These are phyloP conservation scores for Alloascoidea africana DNA, from an alignment of 805 yeast species.

Conservation along the genomic window DNA sequence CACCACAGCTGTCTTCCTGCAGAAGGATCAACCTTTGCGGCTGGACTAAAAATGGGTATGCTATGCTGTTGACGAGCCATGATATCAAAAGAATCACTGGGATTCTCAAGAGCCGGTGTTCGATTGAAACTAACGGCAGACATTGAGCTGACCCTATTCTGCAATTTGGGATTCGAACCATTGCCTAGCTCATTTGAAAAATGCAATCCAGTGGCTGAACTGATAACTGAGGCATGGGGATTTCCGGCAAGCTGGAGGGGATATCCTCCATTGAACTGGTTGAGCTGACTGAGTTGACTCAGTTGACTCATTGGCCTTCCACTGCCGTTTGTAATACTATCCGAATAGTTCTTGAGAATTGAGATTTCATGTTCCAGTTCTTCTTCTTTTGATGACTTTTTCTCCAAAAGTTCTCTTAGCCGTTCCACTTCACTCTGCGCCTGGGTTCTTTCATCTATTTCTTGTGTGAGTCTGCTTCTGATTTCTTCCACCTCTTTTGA, in stretches of 20 bases:
- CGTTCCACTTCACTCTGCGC: slow-evolving; percentile 13
- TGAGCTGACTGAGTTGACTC: slow-evolving; percentile 5
- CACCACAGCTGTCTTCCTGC: slow-evolving; percentile 78
- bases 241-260: neutral
- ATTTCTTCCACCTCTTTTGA: slow-evolving; percentile 10
- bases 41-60: slow-evolving; percentile 37
- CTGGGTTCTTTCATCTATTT: neutral
- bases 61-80: slow-evolving; percentile 3
- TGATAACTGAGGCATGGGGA: neutral
- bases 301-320: slow-evolving; percentile 4
- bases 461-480: slow-evolving; percentile 9
- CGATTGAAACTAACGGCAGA: neutral
- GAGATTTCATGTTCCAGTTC: slow-evolving; percentile 16
- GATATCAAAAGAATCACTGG: neutral
- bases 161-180: no score
- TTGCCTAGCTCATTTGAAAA: no score
- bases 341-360: slow-evolving; percentile 7
- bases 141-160: neutral
- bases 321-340: slow-evolving; percentile 7
- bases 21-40: slow-evolving; percentile 39
- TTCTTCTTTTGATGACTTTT: slow-evolving; percentile 14
- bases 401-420: slow-evolving; percentile 13
- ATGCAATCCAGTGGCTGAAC: no score
- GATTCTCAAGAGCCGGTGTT: slow-evolving; percentile 6
- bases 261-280: slow-evolving; percentile 4